Conservation (phyloP, 768 basidiomycete species). For the Mycena albidolilacea region DNA sequence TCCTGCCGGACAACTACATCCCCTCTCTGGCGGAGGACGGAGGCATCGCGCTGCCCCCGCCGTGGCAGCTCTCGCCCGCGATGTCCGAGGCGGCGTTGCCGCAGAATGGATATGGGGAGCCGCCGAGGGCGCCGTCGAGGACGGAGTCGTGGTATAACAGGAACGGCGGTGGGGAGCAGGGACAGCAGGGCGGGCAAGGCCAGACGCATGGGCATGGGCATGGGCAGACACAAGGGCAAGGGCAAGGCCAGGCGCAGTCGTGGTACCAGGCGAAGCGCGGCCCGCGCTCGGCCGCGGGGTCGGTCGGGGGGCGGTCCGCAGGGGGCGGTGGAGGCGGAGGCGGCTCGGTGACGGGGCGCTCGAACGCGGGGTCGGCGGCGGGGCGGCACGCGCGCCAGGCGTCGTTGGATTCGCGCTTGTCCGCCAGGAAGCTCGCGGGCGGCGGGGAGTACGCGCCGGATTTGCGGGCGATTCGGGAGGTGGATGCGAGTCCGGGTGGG, state of each 20-base stretch:
- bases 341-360: constrained; percentile 25
- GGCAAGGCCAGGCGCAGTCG: constrained; percentile 11
- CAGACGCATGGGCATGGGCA: neutral
- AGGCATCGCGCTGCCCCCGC: constrained; percentile 39
- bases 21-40: constrained; percentile 31
- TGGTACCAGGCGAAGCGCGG: constrained; percentile 34
- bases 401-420: constrained; percentile 33
- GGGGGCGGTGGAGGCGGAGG: constrained; percentile 19
- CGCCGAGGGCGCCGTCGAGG: constrained; percentile 34
- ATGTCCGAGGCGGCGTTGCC: too few relatives aligned
- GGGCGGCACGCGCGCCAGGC: constrained; percentile 28
- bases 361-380: constrained; percentile 24
- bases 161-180: neutral
- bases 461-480: constrained; percentile 34
- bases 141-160: constrained; percentile 28
- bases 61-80: constrained; percentile 31
- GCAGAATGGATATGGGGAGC: neutral
- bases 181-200: neutral
- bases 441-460: constrained; percentile 17
- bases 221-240: neutral
- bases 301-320: neutral
- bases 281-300: constrained; percentile 37
- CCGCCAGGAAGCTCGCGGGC: constrained; percentile 13
- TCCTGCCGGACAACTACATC: constrained; percentile 41
- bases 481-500: constrained; percentile 24